A percentile compares a stretch with the other conserved stretches of the same genome.
phyloP scores from a whole-genome alignment of 192 early-diverging fungal genomes.

The Linnemannia elongata region DNA sequence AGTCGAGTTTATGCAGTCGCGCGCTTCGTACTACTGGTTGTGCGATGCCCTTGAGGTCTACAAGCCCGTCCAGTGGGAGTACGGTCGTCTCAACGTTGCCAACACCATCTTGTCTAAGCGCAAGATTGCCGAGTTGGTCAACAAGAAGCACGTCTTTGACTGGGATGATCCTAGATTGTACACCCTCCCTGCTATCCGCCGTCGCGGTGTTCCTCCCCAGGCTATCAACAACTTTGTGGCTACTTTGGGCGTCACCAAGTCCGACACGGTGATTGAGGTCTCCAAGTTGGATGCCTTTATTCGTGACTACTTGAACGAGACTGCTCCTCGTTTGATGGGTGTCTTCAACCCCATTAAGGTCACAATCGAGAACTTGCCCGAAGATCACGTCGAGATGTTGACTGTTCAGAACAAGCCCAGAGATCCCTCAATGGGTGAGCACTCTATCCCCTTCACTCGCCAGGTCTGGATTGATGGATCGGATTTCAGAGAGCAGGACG shows the following conservation, averaged over 20 bases:
- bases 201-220: constrained; percentile 97
- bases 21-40: constrained; percentile 99
- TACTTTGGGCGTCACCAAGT: constrained; percentile 91
- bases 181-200: constrained; percentile 94
- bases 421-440: constrained; percentile 88
- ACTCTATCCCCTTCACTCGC: constrained; percentile 90
- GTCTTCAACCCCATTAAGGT: constrained; percentile 91
- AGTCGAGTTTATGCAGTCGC: constrained; percentile 92
- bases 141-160: constrained; percentile 79
- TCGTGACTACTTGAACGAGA: constrained; percentile 93
- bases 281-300: constrained; percentile 94
- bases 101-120: constrained; percentile 98
- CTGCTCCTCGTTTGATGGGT: constrained; percentile 95
- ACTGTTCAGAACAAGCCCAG: constrained; percentile 92
- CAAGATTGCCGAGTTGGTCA: constrained; percentile 93
- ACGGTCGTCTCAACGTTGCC: constrained; percentile 93
- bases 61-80: constrained; percentile 99
- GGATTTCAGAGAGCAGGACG: constrained; percentile 95
- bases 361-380: constrained; percentile 91
- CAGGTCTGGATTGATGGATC: constrained; percentile 95
- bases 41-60: constrained; percentile 98
- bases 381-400: constrained; percentile 83
- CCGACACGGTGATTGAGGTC: constrained; percentile 85
- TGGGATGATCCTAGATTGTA: constrained; percentile 99
- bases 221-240: constrained; percentile 99